phyloP scores from a whole-genome alignment of 176 grass and related monocot species.

The Hordeum marinum region DNA sequence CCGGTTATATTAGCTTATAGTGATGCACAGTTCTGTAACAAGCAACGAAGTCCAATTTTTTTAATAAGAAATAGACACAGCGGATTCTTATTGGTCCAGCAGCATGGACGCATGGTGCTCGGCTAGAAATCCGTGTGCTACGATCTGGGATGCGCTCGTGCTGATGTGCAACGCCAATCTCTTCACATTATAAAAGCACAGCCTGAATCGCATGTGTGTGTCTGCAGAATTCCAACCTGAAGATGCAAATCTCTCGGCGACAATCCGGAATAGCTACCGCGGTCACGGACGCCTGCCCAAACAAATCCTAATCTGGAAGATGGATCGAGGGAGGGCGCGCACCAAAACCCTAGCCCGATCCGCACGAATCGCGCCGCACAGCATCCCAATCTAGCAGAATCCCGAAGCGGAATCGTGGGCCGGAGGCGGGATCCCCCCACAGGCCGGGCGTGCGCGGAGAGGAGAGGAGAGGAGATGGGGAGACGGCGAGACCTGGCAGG shows the following conservation, averaged over 20 bases:
- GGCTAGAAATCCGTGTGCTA: background rate
- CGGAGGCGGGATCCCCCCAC: background rate
- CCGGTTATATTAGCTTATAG: background rate
- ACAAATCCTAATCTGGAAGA: background rate
- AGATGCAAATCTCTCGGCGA: background rate
- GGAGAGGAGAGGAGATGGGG: too few relatives aligned
- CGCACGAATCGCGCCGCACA: background rate
- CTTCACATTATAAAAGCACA: background rate
- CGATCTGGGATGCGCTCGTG: background rate
- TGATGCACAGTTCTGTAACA: background rate
- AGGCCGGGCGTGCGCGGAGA: background rate
- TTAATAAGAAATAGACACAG: background rate
- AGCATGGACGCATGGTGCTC: too few relatives aligned
- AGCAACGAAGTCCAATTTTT: background rate
- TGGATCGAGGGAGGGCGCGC: background rate
- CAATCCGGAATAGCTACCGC: background rate
- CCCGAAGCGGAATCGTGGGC: background rate
- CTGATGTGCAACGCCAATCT: background rate
- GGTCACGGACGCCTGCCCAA: background rate
- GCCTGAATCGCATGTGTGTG: background rate
- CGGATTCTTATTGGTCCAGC: background rate
- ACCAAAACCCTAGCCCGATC: constrained; percentile 1
- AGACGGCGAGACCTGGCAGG: constrained; percentile 37
- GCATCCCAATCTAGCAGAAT: background rate
- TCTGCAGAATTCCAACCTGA: background rate